Percentiles rank a stretch among this genome's conserved stretches.
Conservation (phyloP, 179 eudicot species). For the Silene coronaria region DNA sequence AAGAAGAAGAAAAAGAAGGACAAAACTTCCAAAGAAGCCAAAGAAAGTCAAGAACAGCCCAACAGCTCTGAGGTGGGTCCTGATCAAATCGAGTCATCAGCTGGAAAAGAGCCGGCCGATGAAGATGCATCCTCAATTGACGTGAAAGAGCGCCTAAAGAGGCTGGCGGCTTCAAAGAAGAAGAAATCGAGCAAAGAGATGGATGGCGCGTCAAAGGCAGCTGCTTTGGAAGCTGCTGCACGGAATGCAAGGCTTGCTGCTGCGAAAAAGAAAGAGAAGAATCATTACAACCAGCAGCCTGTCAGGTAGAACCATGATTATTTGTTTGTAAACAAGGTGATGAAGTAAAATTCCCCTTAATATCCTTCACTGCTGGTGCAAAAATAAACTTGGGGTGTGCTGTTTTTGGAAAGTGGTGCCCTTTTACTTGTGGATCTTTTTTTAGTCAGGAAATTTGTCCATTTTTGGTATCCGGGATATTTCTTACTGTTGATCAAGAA, state of each 20-base stretch:
- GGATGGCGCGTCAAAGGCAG: slow-evolving; percentile 87
- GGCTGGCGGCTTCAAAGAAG: slow-evolving; percentile 54
- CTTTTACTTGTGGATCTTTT: slow-evolving; percentile 27
- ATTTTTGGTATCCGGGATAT: slow-evolving; percentile 29
- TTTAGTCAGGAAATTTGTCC: slow-evolving; percentile 29
- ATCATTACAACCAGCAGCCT: slow-evolving; percentile 98
- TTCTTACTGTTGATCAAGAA: slow-evolving; percentile 18
- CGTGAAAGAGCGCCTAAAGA: slow-evolving; percentile 48
- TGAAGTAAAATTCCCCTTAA: slow-evolving; percentile 23
- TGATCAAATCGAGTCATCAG: slow-evolving; percentile 30
- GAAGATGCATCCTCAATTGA: slow-evolving; percentile 53
- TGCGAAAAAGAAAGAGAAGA: slow-evolving; percentile 98
- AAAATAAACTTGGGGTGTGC: slow-evolving; percentile 30
- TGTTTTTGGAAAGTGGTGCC: slow-evolving; percentile 26
- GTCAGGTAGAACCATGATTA: slow-evolving; percentile 42
- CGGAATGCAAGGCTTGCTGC: slow-evolving; percentile 87
- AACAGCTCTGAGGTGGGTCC: slow-evolving; percentile 34
- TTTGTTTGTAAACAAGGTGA: slow-evolving; percentile 24
- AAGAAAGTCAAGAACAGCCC: slow-evolving; percentile 55
- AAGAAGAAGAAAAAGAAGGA: slow-evolving; percentile 96
- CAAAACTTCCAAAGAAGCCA: slow-evolving; percentile 63
- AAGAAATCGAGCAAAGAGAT: slow-evolving; percentile 84
- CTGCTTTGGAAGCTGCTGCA: slow-evolving; percentile 87
- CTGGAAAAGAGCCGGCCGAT: slow-evolving; percentile 41
- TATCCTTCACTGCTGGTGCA: slow-evolving; percentile 26